Conservation (phyloP, 441 rosid species). For the Jatropha multifida region DNA sequence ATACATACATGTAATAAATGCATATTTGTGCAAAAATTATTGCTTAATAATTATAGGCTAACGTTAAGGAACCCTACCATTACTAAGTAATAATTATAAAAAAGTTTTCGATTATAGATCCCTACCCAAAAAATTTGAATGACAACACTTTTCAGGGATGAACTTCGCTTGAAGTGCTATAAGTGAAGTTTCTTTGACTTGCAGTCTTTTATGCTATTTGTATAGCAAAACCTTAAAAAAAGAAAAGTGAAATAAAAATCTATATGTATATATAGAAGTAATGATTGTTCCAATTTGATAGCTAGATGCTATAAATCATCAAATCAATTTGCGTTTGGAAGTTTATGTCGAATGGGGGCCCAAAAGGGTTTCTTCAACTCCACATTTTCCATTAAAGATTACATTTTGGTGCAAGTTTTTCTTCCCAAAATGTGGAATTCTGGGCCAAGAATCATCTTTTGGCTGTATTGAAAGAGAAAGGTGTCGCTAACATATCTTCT, state of each 20-base stretch:
- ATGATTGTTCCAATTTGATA: slow-evolving; percentile 26
- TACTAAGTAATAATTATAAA: neutral
- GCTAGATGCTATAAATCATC: too few species aligned
- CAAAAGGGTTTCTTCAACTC: slow-evolving; percentile 22
- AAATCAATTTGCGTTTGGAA: neutral
- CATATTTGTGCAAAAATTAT: slow-evolving; percentile 4
- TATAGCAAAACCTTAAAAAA: neutral
- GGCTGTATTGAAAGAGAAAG: slow-evolving; percentile 16
- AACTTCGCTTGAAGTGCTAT: slow-evolving; percentile 30
- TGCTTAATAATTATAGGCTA: slow-evolving; percentile 14
- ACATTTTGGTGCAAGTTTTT: slow-evolving; percentile 3
- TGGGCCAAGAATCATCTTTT: slow-evolving; percentile 33
- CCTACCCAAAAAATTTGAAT: neutral
- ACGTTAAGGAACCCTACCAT: neutral
- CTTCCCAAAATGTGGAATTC: slow-evolving; percentile 26
- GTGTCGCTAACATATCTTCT: slow-evolving; percentile 1
- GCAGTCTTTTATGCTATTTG: slow-evolving; percentile 4
- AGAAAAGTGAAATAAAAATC: neutral
- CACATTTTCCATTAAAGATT: slow-evolving; percentile 3
- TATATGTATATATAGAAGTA: neutral
- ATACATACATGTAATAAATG: too few species aligned
- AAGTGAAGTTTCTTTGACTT: slow-evolving; percentile 32
- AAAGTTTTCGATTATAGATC: neutral
- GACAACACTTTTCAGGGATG: slow-evolving; percentile 11
- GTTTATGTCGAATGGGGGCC: slow-evolving; percentile 21